A percentile compares a stretch with the other conserved stretches of the same genome.
phyloP scores from a whole-genome alignment of 1,284 basidiomycete species.

The Ganoderma lingzhi region DNA sequence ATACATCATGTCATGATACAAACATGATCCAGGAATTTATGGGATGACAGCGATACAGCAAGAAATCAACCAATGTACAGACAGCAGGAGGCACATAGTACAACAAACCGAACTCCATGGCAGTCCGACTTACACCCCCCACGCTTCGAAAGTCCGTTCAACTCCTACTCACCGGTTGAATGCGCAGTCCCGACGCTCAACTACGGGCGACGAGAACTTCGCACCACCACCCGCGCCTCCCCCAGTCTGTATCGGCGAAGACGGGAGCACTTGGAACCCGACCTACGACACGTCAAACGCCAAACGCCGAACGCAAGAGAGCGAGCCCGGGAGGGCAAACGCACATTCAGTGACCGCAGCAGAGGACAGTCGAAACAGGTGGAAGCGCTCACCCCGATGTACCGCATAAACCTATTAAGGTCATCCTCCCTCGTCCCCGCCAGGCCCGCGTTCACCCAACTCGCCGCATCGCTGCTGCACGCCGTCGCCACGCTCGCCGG shows the following conservation, averaged over 20 bases:
- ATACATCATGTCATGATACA: neutral
- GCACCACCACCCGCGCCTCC: neutral
- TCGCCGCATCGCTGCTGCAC: conserved; percentile 5
- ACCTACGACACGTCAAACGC: conserved; percentile 10
- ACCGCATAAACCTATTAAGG: conserved; percentile 53
- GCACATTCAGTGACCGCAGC: neutral
- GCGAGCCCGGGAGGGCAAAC: neutral
- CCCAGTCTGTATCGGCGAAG: conserved; percentile 2
- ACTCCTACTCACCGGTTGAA: neutral
- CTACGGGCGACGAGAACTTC: conserved; percentile 9
- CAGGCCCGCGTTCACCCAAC: conserved; percentile 23
- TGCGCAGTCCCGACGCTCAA: conserved; percentile 15
- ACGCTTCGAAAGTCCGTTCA: neutral
- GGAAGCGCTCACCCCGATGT: conserved; percentile 52
- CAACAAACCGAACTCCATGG: neutral
- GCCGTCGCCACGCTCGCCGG: conserved; percentile 2
- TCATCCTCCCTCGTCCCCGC: conserved; percentile 15
- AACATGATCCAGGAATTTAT: neutral
- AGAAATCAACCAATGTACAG: neutral
- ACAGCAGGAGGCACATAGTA: neutral
- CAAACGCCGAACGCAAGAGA: neutral
- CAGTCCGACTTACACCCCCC: neutral
- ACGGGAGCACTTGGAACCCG: conserved; percentile 13
- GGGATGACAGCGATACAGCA: neutral
- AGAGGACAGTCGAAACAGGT: neutral